Evolutionary conservation across 306 rosid genomes (phyloP).

Genomic region (Quercus robur): DNA sequence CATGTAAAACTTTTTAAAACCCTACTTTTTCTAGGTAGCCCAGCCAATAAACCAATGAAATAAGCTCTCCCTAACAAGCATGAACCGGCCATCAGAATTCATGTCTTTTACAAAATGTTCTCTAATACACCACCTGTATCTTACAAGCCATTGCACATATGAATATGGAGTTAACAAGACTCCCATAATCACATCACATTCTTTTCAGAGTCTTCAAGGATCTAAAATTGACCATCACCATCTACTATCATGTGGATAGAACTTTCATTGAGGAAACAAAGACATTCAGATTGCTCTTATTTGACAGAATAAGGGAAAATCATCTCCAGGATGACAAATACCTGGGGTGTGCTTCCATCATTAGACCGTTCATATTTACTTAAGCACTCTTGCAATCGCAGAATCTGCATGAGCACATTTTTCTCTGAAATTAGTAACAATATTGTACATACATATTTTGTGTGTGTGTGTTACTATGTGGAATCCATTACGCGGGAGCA

Average conservation of each 20-base stretch:
- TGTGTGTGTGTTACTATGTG: not conserved
- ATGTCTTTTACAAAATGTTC: not conserved
- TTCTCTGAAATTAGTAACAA: conserved; percentile 14
- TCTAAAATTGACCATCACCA: not conserved
- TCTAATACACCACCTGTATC: not conserved
- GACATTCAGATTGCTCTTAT: not conserved
- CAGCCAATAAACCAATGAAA: too few relatives aligned
- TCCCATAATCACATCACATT: not conserved
- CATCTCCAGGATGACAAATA: conserved; percentile 20
- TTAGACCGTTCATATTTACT: conserved; percentile 82
- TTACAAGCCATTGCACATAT: not conserved
- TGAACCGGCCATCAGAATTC: not conserved
- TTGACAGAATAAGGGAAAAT: not conserved
- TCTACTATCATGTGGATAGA: not conserved
- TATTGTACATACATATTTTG: not conserved
- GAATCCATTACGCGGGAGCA: not conserved
- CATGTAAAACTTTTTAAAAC: too few relatives aligned
- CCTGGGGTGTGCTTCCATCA: conserved; percentile 97
- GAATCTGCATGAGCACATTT: conserved; percentile 58
- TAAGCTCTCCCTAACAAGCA: too few relatives aligned
- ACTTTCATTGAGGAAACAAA: not conserved
- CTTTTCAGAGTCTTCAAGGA: not conserved
- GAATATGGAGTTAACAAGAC: not conserved
- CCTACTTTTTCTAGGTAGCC: too few relatives aligned
- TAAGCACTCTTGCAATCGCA: conserved; percentile 85